phyloP scores from a whole-genome alignment of 768 basidiomycete species.

The Amanita inopinata region DNA sequence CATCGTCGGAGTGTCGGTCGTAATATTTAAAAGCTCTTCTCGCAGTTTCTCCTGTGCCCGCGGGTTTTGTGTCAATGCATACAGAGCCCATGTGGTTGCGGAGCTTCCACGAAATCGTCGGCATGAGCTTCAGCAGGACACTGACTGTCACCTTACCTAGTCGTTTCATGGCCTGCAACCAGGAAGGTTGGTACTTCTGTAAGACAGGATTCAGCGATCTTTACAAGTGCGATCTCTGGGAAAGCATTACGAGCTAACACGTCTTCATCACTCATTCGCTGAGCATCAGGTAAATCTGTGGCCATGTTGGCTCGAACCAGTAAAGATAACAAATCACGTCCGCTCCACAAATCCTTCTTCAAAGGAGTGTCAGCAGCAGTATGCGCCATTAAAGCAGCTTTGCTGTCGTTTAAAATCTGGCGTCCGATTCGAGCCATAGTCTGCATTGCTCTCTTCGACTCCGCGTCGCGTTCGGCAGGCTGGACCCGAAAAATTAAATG shows the following conservation, averaged over 20 bases:
- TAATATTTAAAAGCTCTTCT: conserved; percentile 41
- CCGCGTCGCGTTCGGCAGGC: conserved; percentile 23
- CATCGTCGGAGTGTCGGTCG: conserved; percentile 54
- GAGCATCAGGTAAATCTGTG: conserved; percentile 42
- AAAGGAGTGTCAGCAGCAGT: conserved; percentile 21
- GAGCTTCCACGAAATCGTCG: conserved; percentile 19
- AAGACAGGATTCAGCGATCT: background rate
- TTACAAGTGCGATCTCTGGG: background rate
- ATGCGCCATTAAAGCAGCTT: conserved; percentile 21
- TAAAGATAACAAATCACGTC: conserved; percentile 50
- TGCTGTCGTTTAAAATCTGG: conserved; percentile 41
- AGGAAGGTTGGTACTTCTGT: conserved; percentile 55
- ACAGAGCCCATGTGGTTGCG: conserved; percentile 50
- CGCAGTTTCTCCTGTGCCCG: conserved; percentile 46
- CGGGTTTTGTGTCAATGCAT: conserved; percentile 37
- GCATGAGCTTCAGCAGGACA: background rate
- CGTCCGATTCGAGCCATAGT: conserved; percentile 43
- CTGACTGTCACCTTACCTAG: conserved; percentile 23
- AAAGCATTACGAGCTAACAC: conserved; percentile 40
- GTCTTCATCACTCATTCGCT: conserved; percentile 52
- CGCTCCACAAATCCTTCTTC: conserved; percentile 20
- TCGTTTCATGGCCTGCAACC: conserved; percentile 52
- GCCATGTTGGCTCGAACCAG: conserved; percentile 58
- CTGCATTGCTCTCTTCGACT: conserved; percentile 20
- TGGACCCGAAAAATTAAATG: conserved; percentile 10